A percentile compares a stretch with the other conserved stretches of the same genome.
phyloP scores from a whole-genome alignment of 371 early-diverging fungal species.

The Mucor ambiguus region DNA sequence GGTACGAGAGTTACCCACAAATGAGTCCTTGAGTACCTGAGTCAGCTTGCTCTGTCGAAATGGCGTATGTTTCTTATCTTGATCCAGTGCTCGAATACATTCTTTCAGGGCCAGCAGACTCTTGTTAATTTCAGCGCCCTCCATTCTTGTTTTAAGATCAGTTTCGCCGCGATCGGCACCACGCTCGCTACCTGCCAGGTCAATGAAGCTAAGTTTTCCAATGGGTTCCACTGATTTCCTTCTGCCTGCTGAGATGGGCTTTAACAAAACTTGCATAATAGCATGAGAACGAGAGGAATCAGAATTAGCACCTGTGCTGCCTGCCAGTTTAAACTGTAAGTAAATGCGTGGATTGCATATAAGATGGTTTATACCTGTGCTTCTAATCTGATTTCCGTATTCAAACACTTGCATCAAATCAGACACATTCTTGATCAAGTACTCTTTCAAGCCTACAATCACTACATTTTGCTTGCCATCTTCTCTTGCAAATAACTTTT shows the following conservation, averaged over 20 bases:
- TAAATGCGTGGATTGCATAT: neutral
- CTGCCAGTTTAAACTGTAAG: neutral
- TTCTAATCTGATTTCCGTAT: slow-evolving; percentile 85
- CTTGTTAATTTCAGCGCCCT: slow-evolving; percentile 99
- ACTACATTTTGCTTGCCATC: slow-evolving; percentile 94
- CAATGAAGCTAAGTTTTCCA: slow-evolving; percentile 84
- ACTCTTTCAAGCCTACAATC: slow-evolving; percentile 86
- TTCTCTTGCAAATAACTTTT: slow-evolving; percentile 92
- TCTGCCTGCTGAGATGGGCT: slow-evolving; percentile 54
- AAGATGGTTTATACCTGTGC: slow-evolving; percentile 67
- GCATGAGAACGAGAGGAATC: slow-evolving; percentile 89
- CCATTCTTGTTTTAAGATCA: slow-evolving; percentile 91
- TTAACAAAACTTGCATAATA: slow-evolving; percentile 82
- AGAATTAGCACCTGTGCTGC: slow-evolving; percentile 78
- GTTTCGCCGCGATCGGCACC: slow-evolving; percentile 96
- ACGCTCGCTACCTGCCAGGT: slow-evolving; percentile 93
- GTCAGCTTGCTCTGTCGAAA: slow-evolving; percentile 99
- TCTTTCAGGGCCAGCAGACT: slow-evolving; percentile 97
- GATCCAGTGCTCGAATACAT: slow-evolving; percentile 97
- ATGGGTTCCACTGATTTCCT: slow-evolving; percentile 42
- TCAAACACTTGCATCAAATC: slow-evolving; percentile 93
- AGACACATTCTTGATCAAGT: slow-evolving; percentile 80
- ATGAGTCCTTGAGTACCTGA: slow-evolving; percentile 96
- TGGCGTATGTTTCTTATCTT: slow-evolving; percentile 94
- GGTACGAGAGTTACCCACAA: slow-evolving; percentile 96